Conservation (phyloP, 164 flowering plant genomes). For the Sedum album region DNA sequence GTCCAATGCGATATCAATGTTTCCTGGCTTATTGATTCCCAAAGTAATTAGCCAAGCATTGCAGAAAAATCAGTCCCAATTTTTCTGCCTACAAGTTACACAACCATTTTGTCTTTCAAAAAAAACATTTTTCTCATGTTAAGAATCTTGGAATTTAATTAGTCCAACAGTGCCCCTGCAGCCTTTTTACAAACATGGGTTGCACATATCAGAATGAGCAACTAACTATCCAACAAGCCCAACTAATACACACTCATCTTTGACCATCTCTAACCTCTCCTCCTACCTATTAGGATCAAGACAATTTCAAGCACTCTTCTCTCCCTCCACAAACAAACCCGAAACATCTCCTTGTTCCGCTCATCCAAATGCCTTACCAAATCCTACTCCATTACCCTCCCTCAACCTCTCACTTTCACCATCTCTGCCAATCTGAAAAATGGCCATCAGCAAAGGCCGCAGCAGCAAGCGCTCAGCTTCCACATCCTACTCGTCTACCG, state of each 20-base stretch:
- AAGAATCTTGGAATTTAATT: no score
- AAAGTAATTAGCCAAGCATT: no score
- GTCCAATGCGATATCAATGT: no score
- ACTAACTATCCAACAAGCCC: no score
- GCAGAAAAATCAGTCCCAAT: no score
- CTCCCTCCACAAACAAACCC: not conserved
- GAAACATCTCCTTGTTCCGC: constrained; percentile 6
- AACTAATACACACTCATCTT: not conserved
- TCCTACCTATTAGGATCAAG: constrained; percentile 3
- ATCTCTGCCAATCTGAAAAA: not conserved
- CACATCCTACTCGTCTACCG: constrained; percentile 41
- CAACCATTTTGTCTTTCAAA: no score
- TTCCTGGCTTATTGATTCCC: no score
- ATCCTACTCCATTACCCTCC: not conserved
- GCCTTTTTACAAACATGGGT: not conserved
- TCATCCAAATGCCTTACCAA: not conserved
- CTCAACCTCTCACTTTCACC: not conserved
- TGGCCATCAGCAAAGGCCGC: constrained; percentile 22
- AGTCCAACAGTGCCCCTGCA: no score
- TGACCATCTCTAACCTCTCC: not conserved
- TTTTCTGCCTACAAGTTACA: no score
- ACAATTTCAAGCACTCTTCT: not conserved
- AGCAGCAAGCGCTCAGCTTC: constrained; percentile 44
- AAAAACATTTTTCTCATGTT: no score
- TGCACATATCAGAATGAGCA: no score